Conservation (phyloP, 2,329 filamentous ascomycete species). For the Trichophyton mentagrophytes region DNA sequence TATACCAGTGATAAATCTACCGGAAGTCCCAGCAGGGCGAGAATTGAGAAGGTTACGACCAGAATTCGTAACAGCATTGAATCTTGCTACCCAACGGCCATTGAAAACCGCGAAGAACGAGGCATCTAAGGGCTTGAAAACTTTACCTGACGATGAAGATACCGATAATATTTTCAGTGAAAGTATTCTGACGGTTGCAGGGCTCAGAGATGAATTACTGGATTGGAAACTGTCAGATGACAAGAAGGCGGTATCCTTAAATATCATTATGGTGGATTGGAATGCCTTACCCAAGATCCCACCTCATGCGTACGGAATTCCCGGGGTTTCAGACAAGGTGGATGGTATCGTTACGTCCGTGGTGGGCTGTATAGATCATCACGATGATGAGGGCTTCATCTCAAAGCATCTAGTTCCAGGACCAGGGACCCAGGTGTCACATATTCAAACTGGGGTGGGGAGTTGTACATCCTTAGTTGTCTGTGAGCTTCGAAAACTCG, state of each 20-base stretch:
- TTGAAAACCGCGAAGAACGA: background rate
- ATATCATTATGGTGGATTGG: conserved; percentile 34
- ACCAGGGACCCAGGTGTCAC: conserved; percentile 5
- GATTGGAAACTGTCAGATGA: background rate
- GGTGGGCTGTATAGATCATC: conserved; percentile 48
- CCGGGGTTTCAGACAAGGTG: conserved; percentile 31
- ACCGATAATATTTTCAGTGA: conserved; percentile 21
- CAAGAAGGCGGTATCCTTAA: conserved; percentile 7
- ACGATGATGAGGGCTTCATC: conserved; percentile 45
- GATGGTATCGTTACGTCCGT: conserved; percentile 26
- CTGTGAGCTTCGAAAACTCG: conserved; percentile 37
- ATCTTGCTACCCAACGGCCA: conserved; percentile 30
- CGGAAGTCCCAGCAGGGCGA: conserved; percentile 29
- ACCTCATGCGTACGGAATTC: conserved; percentile 33
- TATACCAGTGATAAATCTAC: conserved; percentile 48
- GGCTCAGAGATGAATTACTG: conserved; percentile 21
- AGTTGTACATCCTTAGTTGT: conserved; percentile 48
- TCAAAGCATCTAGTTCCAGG: conserved; percentile 20
- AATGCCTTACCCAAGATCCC: conserved; percentile 26
- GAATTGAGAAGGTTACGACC: conserved; percentile 44
- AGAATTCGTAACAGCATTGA: conserved; percentile 46
- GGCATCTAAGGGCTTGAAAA: conserved; percentile 7
- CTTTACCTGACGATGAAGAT: conserved; percentile 12
- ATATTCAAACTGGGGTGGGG: conserved; percentile 42
- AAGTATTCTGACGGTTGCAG: conserved; percentile 30